Evolutionary conservation across 176 grass and related monocot species (phyloP).

Genomic region (Oryza officinalis): DNA sequence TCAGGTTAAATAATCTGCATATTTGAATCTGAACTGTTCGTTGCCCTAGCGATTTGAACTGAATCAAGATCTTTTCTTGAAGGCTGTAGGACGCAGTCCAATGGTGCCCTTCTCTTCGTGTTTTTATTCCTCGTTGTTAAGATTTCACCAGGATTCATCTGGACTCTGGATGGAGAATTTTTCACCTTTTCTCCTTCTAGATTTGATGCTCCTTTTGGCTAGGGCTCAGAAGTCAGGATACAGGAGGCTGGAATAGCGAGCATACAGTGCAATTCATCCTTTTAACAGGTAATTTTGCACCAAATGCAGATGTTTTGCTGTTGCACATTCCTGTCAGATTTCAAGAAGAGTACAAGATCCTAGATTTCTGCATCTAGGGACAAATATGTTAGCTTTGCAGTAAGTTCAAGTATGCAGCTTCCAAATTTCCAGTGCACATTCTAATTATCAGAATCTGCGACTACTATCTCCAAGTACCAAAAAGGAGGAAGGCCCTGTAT

Average conservation of each 20-base stretch:
- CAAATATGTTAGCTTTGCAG: not conserved
- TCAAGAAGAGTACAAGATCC: not conserved
- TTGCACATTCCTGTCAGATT: not conserved
- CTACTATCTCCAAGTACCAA: not conserved
- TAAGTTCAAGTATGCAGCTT: not conserved
- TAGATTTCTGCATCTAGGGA: not conserved
- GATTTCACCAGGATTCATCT: no score
- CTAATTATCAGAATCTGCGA: constrained; percentile 6
- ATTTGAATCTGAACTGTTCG: not conserved
- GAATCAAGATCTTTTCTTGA: not conserved
- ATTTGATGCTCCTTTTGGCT: not conserved
- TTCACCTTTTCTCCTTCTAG: not conserved
- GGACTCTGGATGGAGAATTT: no score
- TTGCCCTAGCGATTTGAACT: not conserved
- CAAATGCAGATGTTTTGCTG: not conserved
- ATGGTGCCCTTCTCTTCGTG: no score
- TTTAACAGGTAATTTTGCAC: not conserved
- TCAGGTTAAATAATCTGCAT: not conserved
- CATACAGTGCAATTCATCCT: not conserved
- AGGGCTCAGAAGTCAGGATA: not conserved
- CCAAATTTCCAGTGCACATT: not conserved
- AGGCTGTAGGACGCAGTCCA: not conserved
- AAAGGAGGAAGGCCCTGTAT: not conserved
- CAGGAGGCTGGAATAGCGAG: not conserved
- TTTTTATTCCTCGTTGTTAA: no score